These are phyloP conservation scores for Colletotrichum tropicale DNA, from an alignment of 2,329 filamentous ascomycete species.

Conservation along the genomic window DNA sequence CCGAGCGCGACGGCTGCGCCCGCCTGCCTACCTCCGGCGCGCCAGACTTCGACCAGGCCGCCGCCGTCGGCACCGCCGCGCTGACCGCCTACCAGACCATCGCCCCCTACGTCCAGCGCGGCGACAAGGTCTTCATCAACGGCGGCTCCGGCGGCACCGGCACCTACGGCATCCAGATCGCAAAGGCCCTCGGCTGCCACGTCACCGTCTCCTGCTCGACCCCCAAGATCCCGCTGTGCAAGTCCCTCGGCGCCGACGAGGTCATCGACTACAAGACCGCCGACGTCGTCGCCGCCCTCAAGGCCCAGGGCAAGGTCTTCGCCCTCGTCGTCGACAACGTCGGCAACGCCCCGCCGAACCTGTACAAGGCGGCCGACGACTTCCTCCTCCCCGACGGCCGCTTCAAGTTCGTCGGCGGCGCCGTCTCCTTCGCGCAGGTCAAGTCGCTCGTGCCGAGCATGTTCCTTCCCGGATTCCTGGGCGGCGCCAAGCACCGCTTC, in stretches of 20 bases:
- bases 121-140: conserved; percentile 68
- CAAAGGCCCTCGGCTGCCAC: conserved; percentile 63
- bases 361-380: conserved; percentile 57
- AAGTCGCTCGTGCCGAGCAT: conserved; percentile 27
- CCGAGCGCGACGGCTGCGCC: conserved; percentile 35
- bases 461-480: conserved; percentile 37
- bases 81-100: conserved; percentile 55
- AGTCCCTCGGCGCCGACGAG: conserved; percentile 66
- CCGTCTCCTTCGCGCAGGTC: conserved; percentile 29
- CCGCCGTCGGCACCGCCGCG: conserved; percentile 46
- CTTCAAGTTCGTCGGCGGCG: conserved; percentile 56
- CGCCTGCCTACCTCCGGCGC: conserved; percentile 32
- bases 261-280: conserved; percentile 64
- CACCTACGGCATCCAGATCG: conserved; percentile 66
- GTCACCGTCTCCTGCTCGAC: conserved; percentile 67
- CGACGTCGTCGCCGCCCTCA: conserved; percentile 52
- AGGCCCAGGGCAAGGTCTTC: conserved; percentile 50
- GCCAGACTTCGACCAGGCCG: conserved; percentile 41
- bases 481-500: conserved; percentile 46
- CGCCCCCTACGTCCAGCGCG: conserved; percentile 49
- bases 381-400: conserved; percentile 53
- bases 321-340: conserved; percentile 65
- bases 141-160: conserved; percentile 69
- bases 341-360: conserved; percentile 46
- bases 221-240: conserved; percentile 61